Evolutionary conservation across 2,329 filamentous ascomycete genomes (phyloP), one percentile per base, ranked within the genome.

Genomic region (Epichloe gansuensis): DNA sequence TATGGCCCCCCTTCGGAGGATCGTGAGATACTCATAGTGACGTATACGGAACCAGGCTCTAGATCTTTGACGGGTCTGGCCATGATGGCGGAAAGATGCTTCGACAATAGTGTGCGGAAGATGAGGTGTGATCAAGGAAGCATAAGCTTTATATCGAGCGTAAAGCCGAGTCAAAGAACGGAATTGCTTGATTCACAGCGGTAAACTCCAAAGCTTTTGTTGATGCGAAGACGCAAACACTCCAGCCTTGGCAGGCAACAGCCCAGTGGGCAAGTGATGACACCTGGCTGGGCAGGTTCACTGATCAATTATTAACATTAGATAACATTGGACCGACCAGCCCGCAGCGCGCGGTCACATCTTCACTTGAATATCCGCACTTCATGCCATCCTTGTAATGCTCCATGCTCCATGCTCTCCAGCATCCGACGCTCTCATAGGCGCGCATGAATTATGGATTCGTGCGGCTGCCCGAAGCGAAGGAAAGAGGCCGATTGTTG

Each of bases 21-120:
- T 23, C 28, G 25, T 28, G 49, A 31, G 15, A 54, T 31, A 25
- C 48, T 46, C 21, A 53, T 48, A 5, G 51, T 55, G 35, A 55
- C 28, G 44, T 55, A 55, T 11, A 55, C 34, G 17, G 51, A 56
- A 21, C 52, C 50, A 8, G 55, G 23, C 35, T 56, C 43, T 3
- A 53, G 48, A 25, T 48, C 35, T 35, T 50, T 54, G 39, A 56
- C 28, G 15, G 42, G 46, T 25, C 9, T 49, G 34, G 35, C 31
- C 54, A 55, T 53, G 42, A n/a, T 51, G 12, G 41, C 2, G 13
- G 28, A 25, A 9, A 15, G 25, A 49, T n/a, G 15, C 7, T 28
- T 42, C 7, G 37, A 21, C 13, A 31, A 46, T 46, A 3, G 25
- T 21, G n/a, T 28, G 13, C 4, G 21, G 4, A 46, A 35, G 25